These are phyloP conservation scores for Pseudoscleropodium purum DNA, from an alignment of 225 moss, liverwort and hornwort genomes.

Conservation along the genomic window DNA sequence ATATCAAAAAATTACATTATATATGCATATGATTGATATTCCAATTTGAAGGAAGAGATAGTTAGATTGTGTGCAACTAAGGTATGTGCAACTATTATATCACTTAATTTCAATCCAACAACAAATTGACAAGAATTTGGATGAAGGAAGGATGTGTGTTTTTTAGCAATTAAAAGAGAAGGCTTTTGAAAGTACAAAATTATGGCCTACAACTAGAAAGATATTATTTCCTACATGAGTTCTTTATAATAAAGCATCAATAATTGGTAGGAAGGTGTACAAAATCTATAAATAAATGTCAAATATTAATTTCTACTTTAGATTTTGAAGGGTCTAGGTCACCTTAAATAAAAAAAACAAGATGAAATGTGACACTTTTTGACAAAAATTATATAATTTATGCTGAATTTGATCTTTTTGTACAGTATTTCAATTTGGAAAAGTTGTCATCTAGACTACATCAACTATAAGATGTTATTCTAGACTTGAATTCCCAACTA, in stretches of 20 bases:
- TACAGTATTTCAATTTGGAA: neutral
- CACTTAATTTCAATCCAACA: neutral
- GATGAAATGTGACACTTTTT: neutral
- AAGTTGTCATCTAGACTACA: neutral
- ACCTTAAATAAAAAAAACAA: too few species aligned
- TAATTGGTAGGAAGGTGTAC: neutral
- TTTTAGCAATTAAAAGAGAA: neutral
- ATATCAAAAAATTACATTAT: neutral
- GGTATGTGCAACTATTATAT: neutral
- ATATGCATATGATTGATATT: neutral
- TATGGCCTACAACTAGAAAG: fast-evolving
- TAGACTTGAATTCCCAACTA: fast-evolving
- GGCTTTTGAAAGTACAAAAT: too few species aligned
- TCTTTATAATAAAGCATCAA: neutral
- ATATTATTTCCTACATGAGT: neutral
- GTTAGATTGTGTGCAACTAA: neutral
- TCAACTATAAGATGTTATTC: neutral
- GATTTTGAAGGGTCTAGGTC: fast-evolving
- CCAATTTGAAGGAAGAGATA: neutral
- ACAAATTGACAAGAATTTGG: neutral
- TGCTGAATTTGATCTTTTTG: neutral
- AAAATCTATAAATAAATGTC: neutral
- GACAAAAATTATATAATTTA: neutral
- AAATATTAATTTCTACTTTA: neutral
- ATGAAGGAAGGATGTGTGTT: neutral